A percentile compares a stretch with the other conserved stretches of the same genome.
phyloP scores from a whole-genome alignment of 192 early-diverging fungal species.

The Rhizophlyctis rosea region DNA sequence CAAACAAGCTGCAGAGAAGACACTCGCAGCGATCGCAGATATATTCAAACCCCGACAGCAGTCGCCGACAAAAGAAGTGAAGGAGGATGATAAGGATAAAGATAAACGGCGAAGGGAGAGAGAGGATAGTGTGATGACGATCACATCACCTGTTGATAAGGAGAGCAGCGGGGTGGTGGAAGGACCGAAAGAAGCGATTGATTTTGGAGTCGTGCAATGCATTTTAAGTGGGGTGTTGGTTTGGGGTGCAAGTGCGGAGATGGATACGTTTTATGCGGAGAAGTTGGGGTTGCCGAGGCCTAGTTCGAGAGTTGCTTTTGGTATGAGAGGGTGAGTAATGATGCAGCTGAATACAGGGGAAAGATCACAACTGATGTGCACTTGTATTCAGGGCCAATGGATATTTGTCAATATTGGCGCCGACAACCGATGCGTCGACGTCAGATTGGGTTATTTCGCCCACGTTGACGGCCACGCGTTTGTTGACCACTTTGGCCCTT shows the following conservation, averaged over 20 bases:
- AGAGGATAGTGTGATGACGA: too few species aligned
- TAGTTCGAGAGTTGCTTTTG: constrained; percentile 27
- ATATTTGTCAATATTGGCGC: constrained; percentile 60
- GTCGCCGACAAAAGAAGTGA: too few species aligned
- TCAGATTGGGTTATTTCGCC: constrained; percentile 65
- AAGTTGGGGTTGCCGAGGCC: constrained; percentile 8
- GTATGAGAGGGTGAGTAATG: constrained; percentile 48
- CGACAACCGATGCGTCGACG: constrained; percentile 23
- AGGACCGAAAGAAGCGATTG: constrained; percentile 6
- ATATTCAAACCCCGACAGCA: too few species aligned
- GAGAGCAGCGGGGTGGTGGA: too few species aligned
- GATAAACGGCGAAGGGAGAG: too few species aligned
- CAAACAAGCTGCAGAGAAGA: too few species aligned
- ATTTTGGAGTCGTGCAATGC: constrained; percentile 12
- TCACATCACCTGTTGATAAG: too few species aligned
- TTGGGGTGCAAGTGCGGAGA: constrained; percentile 52
- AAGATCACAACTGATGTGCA: neutral
- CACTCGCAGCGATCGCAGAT: too few species aligned
- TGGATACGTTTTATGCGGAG: constrained; percentile 44
- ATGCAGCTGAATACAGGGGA: neutral
- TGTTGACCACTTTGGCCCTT: constrained; percentile 65
- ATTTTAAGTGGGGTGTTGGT: constrained; percentile 36
- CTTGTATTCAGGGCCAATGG: constrained; percentile 54
- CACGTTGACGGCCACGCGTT: constrained; percentile 59
- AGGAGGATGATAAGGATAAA: too few species aligned